Base-by-base conservation (phyloP, 352 stramenopile genomes). In the Globisporangium iwayamae region DNA sequence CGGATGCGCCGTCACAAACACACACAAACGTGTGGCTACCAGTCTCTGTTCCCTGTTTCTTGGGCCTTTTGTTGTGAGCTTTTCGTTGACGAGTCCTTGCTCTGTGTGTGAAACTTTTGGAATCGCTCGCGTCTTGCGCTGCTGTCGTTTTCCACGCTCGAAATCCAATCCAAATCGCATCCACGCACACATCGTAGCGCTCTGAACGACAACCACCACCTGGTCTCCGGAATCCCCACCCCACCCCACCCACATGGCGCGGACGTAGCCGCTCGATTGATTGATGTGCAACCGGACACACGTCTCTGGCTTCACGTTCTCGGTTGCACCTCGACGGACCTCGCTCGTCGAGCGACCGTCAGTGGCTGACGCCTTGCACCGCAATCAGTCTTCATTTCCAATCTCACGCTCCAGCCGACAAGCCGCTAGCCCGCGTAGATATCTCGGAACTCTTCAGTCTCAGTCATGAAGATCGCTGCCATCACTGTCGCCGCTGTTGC, bases 391-490 rank as follows among this genome's bases (percentile, higher is more conserved):
- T 14, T 10, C 39, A 61, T 61, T 61, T 36, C 22, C 16, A 43
- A 56, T 54, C 43, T 63, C 57, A 30, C 57, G 43, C 34, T 54
- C 57, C 25, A 34, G 41, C 25, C 39, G 56, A 41, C 56, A 61
- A 45, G n/a, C 22, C 20, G 54, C 25, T 22, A 28, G 54, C 25
- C 38, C 41, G 38, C 56, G 56, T 50, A 50, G 38, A 55, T 55
- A 55, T 20, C 48, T 55, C 48, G 14, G 16, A 34, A 16, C 46
- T 52, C 20, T 34, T 18, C 18, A 45, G n/a, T 14, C 22, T 14
- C 25, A 34, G 9, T 39, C 8, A 83, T 83, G 75, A 83, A 83
- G 68, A 32, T 73, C 34, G 67, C 78, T 25, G 58, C 62, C 43
- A 48, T 69, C 11, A 53, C 66, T 10, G 54, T 60, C 20, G 55